Evolutionary conservation across 164 flowering plant species (phyloP), one percentile per base, ranked within the genome.

Genomic region (Umbellularia californica): DNA sequence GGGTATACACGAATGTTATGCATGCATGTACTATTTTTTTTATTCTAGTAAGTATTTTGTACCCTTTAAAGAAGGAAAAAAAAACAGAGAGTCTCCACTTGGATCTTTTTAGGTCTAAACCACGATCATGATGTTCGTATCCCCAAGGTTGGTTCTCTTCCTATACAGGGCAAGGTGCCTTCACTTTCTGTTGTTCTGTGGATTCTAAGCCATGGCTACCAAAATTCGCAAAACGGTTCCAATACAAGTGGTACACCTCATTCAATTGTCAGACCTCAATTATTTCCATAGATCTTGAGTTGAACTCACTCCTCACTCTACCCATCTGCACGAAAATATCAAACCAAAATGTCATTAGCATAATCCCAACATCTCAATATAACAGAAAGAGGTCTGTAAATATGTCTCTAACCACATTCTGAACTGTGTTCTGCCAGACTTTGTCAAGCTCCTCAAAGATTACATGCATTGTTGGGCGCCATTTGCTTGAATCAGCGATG

Each of bases 401-500:
- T 13, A 1, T 6, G 69, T 17, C 19, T 67, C n/a, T 41, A 14
- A 87, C 88, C 90, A 35, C 78, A 13, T 76, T 71, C 14, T 69
- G 73, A 24, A 14, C 12, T 60, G 84, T 83, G 76, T 87, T 86
- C 30, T 81, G 80, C 87, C 84, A 87, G n/a, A 84, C 93, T 68
- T 76, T 85, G 1, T 89, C 88, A 58, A 91, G 22, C 82, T 84
- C 92, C 2, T 82, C 81, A 23, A 80, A 83, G 52, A 91, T 83
- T 3, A 70, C 77, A 15, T 85, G 87, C 50, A 87, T 82, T 0
- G 84, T 72, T 10, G 96, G 93, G 7, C 96, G 89, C 9, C 92
- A 92, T 73, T 82, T 83, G 83, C 93, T 90, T 70, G 91, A 86
- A 72, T 76, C 84, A 2, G 96, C 89, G 52, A 85, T 89, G 65